Evolutionary conservation across 2,329 filamentous ascomycete genomes (phyloP).

Genomic region (Meredithiella fracta): DNA sequence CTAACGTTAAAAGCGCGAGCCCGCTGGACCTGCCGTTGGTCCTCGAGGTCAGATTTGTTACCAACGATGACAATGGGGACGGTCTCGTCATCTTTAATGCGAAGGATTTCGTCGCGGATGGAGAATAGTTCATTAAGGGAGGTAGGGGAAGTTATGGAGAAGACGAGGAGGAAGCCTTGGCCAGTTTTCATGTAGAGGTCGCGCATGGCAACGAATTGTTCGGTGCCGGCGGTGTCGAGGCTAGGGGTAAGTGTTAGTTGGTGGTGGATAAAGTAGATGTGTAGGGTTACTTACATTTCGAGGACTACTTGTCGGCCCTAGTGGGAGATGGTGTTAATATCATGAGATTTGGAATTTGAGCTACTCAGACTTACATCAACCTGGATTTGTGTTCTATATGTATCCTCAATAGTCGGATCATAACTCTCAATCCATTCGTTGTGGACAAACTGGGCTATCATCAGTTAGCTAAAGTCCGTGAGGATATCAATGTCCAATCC

Average conservation of each 20-base stretch:
- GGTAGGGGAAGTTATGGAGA: constrained; percentile 73
- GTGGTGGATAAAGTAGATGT: neutral
- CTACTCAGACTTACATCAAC: constrained; percentile 69
- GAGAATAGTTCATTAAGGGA: constrained; percentile 70
- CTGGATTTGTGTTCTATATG: constrained; percentile 56
- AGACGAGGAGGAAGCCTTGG: constrained; percentile 80
- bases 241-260: constrained; percentile 23
- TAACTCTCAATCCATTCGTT: constrained; percentile 88
- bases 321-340: too few species aligned
- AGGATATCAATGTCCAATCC: neutral
- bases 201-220: constrained; percentile 65
- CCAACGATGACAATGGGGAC: constrained; percentile 81
- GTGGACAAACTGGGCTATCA: constrained; percentile 73
- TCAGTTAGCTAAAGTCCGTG: neutral
- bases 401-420: constrained; percentile 64
- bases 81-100: constrained; percentile 75
- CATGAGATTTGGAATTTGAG: too few species aligned
- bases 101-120: constrained; percentile 74
- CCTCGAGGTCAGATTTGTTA: constrained; percentile 82
- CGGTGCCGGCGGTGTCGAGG: constrained; percentile 78
- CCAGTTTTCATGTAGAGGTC: constrained; percentile 89
- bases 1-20: constrained; percentile 69
- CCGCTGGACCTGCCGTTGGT: constrained; percentile 62
- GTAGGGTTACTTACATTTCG: constrained; percentile 52
- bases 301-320: constrained; percentile 76